Evolutionary conservation across 371 early-diverging fungal species (phyloP), one percentile per base, ranked within the genome.

Genomic region (Mortierella sp.): DNA sequence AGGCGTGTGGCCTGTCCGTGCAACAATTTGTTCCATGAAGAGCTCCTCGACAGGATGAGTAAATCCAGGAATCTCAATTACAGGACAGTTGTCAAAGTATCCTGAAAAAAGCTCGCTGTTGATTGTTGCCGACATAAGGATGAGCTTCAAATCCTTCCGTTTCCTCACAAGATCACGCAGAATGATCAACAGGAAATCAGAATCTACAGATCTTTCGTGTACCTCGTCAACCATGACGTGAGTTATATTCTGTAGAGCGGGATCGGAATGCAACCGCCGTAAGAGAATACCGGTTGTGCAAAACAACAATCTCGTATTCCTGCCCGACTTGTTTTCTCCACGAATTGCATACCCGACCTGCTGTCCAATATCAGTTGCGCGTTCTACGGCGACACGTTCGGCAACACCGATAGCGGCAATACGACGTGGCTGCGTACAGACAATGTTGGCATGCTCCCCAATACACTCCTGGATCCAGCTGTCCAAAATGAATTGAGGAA

Each of bases 401-500:
- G 97, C 96, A n/a, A 99, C 88, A 15, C 95, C 91, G 40, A 91
- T 93, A 57, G 97, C 95, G 0, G 98, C 97, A 70, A 98, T 94
- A 50, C 97, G 89, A 19, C 98, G 88, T 5, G 98, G 98, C 77
- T 98, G 98, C 1, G 99, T 98, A 84, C 97, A 94, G 4, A 95
- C 92, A 58, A 99, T 93, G 58, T 90, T 89, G 41, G 90, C 91
- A 0, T 70, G 69, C 36, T 87, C 84, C 21, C 89, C 89, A 28
- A 86, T 77, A 0, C 69, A 69, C 32, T 82, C 72, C 63, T 87
- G 84, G 60, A 92, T 94, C 63, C 91, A 92, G 21, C 89, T 88
- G 58, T 95, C 95, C 58, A 95, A 80, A 19, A 96, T 89, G 83
- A 94, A 96, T 76, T 98, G 97, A 22, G 98, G 98, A 3, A 98